Base-by-base conservation (phyloP, 768 basidiomycete genomes). In the Trametes coccinea region DNA sequence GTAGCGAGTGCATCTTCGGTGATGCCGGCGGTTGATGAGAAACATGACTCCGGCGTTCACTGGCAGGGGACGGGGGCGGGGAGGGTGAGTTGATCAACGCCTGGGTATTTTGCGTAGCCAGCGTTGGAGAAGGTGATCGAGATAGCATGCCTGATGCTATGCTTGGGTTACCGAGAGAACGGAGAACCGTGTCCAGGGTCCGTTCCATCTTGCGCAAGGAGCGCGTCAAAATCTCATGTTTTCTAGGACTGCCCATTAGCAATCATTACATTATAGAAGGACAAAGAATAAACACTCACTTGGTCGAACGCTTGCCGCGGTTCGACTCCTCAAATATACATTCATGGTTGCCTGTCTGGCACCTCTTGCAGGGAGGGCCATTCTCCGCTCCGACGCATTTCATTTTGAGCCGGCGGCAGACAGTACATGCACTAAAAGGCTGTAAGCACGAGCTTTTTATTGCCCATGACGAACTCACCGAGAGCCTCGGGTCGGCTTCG, bases 241-340 rank as follows among this genome's bases (percentile, higher is more conserved):
- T 93, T 79, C 89, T 92, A 73, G 66, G 75, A 66, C 70, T 74
- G 22, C 30, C 41, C 51, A 69, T 70, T 63, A 70, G 62, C 69
- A 72, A 67, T 69, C 49, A 43, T 17, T 22, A 52, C 9, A 43
- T 48, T 27, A 49, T 62, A 69, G 65, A 56, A 34, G 44, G 60
- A 67, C 56, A 48, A 66, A 55, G 47, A 60, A 48, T 22, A 50
- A 22, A 53, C 22, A 68, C 82, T 65, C 74, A 92, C 92, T 92
- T 93, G 56, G 89, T 83, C 22, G 90, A 85, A 10, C 92, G 86
- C 73, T 95, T 96, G 44, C 97, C 97, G 50, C 97, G 84, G 72
- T 98, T 95, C 2, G 91, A 93, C 73, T 98, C 96, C 76, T 98
- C 95, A 65, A 99, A 98, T 46, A 97, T 84, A 70, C 97, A 99